Base-by-base conservation (phyloP, 2,329 filamentous ascomycete species). In the Dactylonectria macrodidyma region DNA sequence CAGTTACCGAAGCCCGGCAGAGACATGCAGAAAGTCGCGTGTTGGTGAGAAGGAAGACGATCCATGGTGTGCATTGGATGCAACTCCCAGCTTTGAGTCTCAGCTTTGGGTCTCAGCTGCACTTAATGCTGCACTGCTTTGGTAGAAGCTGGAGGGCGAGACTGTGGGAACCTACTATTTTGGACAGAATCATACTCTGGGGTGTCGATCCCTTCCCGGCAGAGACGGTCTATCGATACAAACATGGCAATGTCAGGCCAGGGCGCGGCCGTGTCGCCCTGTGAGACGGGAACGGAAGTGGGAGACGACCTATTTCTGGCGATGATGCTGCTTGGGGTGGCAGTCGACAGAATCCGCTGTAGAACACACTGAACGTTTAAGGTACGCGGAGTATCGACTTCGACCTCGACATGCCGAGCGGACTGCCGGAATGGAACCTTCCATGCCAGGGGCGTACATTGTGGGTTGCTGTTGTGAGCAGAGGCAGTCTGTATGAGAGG, bases 151-250 rank as follows among this genome's bases (percentile, higher is more conserved):
- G 41, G 41, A 56, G 48, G n/a, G 48, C 30, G 50, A 3, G 41
- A 44, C 22, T 51, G 22, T 50, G 52, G 52, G 55, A 41, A 34
- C 38, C 24, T 52, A 62, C 62, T 48, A 30, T 59, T 55, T 38
- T 55, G 65, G 61, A 65, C 48, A 56, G 61, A 56, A 19, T 62
- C 50, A 48, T 62, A 26, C 16, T 65, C 56, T 34, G 48, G 46
- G 30, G 55, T 26, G 72, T 51, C 71, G 67, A 75, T 75, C 71
- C 63, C 65, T 69, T 60, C 67, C 66, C 36, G 41, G 58, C 30
- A 19, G 12, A 69, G 61, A 56, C 38, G 54, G 62, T 51, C 58
- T 50, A 65, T 46, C n/a, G 46, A 62, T 59, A 46, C 52, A 61
- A 36, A 59, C 12, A n/a, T 58, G 51, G 65, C 63, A 62, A 38